Conservation (phyloP, 1,139 yeast genomes). For the Lodderomyces elongisporus region DNA sequence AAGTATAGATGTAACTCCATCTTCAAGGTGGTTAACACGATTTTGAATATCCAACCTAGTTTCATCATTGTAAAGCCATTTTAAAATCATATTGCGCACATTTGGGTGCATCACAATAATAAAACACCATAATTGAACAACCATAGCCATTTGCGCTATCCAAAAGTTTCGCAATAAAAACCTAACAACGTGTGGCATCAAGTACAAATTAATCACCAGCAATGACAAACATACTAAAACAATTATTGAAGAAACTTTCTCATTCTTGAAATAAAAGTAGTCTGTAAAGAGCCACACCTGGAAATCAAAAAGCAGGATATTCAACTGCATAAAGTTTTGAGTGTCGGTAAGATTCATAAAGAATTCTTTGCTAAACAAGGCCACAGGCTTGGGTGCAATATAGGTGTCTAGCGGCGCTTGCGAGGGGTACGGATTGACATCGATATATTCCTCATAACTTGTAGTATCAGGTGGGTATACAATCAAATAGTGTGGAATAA, state of each 20-base stretch:
- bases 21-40: conserved; percentile 45
- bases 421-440: conserved; percentile 50
- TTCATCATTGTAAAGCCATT: conserved; percentile 52
- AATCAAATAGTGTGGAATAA: conserved; percentile 65
- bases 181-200: conserved; percentile 31
- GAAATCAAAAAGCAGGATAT: conserved; percentile 60
- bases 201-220: conserved; percentile 26
- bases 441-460: conserved; percentile 15
- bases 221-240: conserved; percentile 25
- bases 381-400: conserved; percentile 65
- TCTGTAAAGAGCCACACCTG: conserved; percentile 45
- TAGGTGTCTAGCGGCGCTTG: conserved; percentile 47
- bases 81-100: conserved; percentile 40
- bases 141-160: conserved; percentile 28
- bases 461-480: conserved; percentile 35
- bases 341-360: conserved; percentile 74
- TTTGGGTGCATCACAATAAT: conserved; percentile 52
- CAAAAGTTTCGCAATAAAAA: conserved; percentile 18
- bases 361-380: conserved; percentile 76
- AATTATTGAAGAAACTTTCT: conserved; percentile 53
- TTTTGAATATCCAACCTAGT: conserved; percentile 49
- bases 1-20: conserved; percentile 13
- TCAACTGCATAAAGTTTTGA: conserved; percentile 76
- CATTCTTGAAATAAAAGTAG: conserved; percentile 64
- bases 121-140: conserved; percentile 48